Conservation (phyloP, 805 yeast genomes). For the Clavispora vitiphila region DNA sequence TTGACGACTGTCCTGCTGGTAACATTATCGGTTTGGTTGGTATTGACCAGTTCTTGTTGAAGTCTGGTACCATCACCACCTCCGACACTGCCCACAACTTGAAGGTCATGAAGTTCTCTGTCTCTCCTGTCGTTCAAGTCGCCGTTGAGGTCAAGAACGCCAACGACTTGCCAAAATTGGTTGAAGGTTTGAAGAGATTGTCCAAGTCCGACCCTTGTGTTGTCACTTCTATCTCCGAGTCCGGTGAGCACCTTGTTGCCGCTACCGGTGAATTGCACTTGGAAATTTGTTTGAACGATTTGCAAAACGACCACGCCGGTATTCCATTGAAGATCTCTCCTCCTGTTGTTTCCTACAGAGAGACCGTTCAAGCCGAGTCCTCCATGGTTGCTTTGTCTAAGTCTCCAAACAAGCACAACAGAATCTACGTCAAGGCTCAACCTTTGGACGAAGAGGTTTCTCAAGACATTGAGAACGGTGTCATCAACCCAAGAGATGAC, state of each 20-base stretch:
- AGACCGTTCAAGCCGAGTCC: conserved; percentile 91
- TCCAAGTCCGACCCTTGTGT: conserved; percentile 99
- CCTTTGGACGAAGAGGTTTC: conserved; percentile 93
- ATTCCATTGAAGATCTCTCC: conserved; percentile 96
- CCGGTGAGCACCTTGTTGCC: conserved; percentile 99
- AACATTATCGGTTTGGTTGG: conserved; percentile 99
- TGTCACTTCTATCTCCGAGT: conserved; percentile 74
- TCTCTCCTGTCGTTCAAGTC: conserved; percentile 98
- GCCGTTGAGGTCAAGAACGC: conserved; percentile 99
- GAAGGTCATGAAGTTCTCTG: conserved; percentile 99
- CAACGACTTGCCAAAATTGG: conserved; percentile 97
- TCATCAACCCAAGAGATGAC: conserved; percentile 92
- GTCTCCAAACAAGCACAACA: conserved; percentile 99
- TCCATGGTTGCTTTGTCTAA: conserved; percentile 95
- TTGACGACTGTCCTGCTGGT: conserved; percentile 99
- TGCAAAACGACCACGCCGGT: conserved; percentile 99
- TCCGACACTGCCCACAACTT: conserved; percentile 95
- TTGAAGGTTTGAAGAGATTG: conserved; percentile 99
- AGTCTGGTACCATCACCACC: conserved; percentile 99
- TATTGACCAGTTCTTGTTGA: conserved; percentile 98
- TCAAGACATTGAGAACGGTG: conserved; percentile 88
- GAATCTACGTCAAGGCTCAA: conserved; percentile 96
- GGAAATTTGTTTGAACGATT: conserved; percentile 94
- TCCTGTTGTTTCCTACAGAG: conserved; percentile 98
- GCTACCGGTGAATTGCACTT: conserved; percentile 99